Percentiles rank a stretch among this genome's conserved stretches.
Conservation (phyloP, 208 protist genomes). For the Leishmania aethiopica region DNA sequence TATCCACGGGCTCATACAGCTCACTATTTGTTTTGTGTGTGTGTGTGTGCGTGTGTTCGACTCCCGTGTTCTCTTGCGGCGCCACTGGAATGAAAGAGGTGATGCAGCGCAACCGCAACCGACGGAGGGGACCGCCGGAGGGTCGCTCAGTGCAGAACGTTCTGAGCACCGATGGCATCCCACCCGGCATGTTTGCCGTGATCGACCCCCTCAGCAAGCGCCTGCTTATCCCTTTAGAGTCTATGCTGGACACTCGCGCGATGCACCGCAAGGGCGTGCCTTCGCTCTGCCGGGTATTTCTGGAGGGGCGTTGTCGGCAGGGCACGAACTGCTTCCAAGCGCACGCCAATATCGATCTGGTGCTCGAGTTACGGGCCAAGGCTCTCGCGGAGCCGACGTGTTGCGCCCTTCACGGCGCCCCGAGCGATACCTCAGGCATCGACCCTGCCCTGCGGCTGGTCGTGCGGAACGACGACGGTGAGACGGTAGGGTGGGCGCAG, state of each 20-base stretch:
- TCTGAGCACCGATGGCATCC: constrained; percentile 56
- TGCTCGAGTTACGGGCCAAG: constrained; percentile 48
- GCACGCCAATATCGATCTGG: constrained; percentile 59
- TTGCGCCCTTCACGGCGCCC: constrained; percentile 62
- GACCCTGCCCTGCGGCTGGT: constrained; percentile 18
- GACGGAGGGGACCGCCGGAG: constrained; percentile 20
- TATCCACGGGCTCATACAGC: not conserved
- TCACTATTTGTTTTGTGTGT: not conserved
- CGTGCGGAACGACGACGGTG: constrained; percentile 39
- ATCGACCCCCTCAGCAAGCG: constrained; percentile 83
- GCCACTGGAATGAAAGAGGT: not conserved
- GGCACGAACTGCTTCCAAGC: constrained; percentile 78
- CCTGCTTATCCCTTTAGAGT: constrained; percentile 64
- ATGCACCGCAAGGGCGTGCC: constrained; percentile 80
- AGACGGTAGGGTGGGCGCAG: constrained; percentile 28
- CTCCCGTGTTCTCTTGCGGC: not conserved
- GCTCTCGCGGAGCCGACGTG: constrained; percentile 78
- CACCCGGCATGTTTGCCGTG: constrained; percentile 67
- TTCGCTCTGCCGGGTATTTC: constrained; percentile 77
- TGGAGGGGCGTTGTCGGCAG: constrained; percentile 82
- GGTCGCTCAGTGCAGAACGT: constrained; percentile 42
- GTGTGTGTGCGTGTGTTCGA: not conserved
- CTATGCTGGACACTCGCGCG: constrained; percentile 74
- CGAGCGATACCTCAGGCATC: constrained; percentile 33
- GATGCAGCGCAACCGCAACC: constrained; percentile 40